Evolutionary conservation across 345 rosid genomes (phyloP).

Genomic region (Eucalyptus sp.): DNA sequence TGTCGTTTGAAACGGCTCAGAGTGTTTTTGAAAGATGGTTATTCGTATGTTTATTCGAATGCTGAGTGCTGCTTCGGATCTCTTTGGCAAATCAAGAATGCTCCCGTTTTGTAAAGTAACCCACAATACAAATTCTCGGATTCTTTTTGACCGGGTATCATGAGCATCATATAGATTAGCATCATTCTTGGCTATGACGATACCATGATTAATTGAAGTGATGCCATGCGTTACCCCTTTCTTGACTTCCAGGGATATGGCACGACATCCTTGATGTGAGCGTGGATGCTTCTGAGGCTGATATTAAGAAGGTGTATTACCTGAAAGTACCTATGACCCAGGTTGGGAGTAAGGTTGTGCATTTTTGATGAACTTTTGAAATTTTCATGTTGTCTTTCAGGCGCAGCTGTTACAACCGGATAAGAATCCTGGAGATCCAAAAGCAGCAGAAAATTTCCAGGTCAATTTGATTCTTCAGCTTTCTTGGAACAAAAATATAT

Average conservation of each 20-base stretch:
- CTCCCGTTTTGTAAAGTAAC: neutral
- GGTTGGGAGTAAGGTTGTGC: too few relatives aligned
- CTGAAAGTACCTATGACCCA: too few relatives aligned
- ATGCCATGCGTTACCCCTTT: neutral
- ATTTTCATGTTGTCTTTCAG: too few relatives aligned
- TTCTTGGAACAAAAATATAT: too few relatives aligned
- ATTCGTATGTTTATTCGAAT: neutral
- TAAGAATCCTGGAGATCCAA: too few relatives aligned
- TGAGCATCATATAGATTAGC: neutral
- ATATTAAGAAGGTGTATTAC: too few relatives aligned
- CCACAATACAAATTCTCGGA: neutral
- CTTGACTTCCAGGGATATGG: conserved; percentile 37
- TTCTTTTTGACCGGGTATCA: neutral
- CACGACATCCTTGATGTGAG: neutral
- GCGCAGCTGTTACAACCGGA: too few relatives aligned
- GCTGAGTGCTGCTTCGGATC: neutral
- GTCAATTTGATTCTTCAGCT: too few relatives aligned
- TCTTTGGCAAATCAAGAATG: neutral
- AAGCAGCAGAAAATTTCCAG: too few relatives aligned
- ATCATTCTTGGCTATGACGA: neutral
- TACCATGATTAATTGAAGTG: neutral
- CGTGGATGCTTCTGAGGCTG: too few relatives aligned
- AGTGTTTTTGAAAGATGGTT: too few relatives aligned
- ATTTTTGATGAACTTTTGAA: too few relatives aligned
- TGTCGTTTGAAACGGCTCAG: neutral